Evolutionary conservation across 2,329 filamentous ascomycete species (phyloP), one percentile per base, ranked within the genome.

Genomic region (Cercospora sp.): DNA sequence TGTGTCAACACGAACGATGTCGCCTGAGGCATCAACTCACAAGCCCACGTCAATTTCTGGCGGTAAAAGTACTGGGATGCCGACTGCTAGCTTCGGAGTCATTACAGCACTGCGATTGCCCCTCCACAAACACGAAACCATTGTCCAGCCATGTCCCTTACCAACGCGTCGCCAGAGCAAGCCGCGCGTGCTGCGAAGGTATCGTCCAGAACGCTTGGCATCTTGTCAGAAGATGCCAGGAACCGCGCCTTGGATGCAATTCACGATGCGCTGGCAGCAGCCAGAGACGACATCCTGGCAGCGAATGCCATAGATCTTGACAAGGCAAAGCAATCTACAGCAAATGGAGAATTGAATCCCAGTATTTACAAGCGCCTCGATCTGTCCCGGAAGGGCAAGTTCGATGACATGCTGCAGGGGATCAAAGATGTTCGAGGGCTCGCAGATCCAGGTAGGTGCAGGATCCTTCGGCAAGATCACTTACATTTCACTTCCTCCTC

Each of bases 401-500:
- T 91, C 85, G 94, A 97, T 77, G 95, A 98, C 77, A 98, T 99
- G 95, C 85, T 99, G 72, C 91, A 94, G 82, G 95, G 95, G 28
- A 96, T 99, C 69, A 81, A 96, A 69, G 93, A 97, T 81, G 95
- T 99, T 69, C 87, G 91, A 72, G 86, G 88, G 61, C 85, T 99
- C 30, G 87, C 91, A 60, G 95, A 99, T 82, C 95, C 95, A 73
- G 87, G 92, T 95, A 85, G 76, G 87, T 83, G 65, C 40, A 28
- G 30, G 61, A 49, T 32, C 16, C 21, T 59, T 30, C 61, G 49
- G 45, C 32, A 59, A 12, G 30, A 26, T 21, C 30, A 43, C 45
- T 49, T 43, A 40, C 51, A 69, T 65, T 61, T 34, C 43, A 57
- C 18, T 16, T 58, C 43, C 53, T 37, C 32, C 64, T n/a, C 61